phyloP scores from a whole-genome alignment of 176 grass and related monocot species.

The Ananas comosus region DNA sequence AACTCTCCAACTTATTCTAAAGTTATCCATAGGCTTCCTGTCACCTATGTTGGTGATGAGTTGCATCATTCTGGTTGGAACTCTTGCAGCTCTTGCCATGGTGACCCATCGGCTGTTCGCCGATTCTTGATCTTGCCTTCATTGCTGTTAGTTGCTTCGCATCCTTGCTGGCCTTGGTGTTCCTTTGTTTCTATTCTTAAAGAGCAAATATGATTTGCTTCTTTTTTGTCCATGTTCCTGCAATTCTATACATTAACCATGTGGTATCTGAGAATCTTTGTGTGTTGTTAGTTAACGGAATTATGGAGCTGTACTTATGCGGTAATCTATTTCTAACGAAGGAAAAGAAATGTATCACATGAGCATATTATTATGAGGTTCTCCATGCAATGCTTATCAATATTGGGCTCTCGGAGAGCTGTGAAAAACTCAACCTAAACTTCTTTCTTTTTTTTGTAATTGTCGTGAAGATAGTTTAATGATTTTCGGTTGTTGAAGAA shows the following conservation, averaged over 20 bases:
- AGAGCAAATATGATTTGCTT: background rate
- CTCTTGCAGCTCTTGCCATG: conserved; percentile 88
- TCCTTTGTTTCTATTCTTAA: background rate
- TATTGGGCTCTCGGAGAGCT: no score
- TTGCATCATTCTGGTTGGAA: conserved; percentile 96
- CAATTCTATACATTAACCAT: conserved; percentile 2
- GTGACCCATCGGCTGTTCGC: conserved; percentile 42
- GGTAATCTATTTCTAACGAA: no score
- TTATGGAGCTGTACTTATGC: no score
- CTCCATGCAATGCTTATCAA: no score
- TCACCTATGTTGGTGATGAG: conserved; percentile 63
- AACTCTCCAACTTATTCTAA: conserved; percentile 70
- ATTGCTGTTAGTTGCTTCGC: conserved; percentile 44
- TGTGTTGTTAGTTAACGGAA: no score
- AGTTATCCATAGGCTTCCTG: conserved; percentile 76
- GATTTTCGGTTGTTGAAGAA: no score
- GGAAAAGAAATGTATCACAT: no score
- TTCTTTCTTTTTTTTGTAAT: no score
- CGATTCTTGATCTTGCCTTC: conserved; percentile 80
- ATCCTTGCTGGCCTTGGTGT: background rate
- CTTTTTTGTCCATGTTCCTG: background rate
- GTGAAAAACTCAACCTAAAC: no score
- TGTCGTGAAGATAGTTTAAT: no score
- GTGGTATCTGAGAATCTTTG: no score
- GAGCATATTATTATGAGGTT: no score